A percentile compares a stretch with the other conserved stretches of the same genome.
Evolutionary conservation across 176 grass and related monocot genomes (phyloP).

Genomic region (Triticum dicoccoides): DNA sequence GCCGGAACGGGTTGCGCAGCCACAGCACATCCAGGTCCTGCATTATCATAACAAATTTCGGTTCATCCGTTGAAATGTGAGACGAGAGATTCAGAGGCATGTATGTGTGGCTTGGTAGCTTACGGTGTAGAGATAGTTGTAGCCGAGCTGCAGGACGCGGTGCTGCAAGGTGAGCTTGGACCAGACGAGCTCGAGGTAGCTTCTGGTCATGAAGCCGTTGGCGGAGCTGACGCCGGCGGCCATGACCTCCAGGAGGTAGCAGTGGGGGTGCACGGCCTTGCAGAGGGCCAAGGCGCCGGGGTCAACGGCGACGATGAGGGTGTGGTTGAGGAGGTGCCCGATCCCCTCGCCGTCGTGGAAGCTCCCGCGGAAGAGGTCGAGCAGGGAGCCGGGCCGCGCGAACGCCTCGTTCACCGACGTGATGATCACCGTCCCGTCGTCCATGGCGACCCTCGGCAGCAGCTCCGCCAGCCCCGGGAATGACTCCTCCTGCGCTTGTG

Average conservation of each 20-base stretch:
- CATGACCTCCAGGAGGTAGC: slow-evolving; percentile 40
- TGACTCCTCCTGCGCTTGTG: not conserved
- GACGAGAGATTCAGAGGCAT: too few species aligned
- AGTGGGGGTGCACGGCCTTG: slow-evolving; percentile 44
- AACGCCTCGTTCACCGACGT: slow-evolving; percentile 53
- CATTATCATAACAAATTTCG: not conserved
- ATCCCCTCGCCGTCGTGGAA: slow-evolving; percentile 29
- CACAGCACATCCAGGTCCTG: slow-evolving; percentile 53
- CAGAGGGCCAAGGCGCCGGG: slow-evolving; percentile 28
- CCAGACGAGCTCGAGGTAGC: slow-evolving; percentile 8
- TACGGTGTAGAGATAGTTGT: slow-evolving; percentile 60
- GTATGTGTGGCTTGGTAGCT: not conserved
- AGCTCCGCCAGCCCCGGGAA: slow-evolving; percentile 10
- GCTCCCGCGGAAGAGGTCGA: slow-evolving; percentile 41
- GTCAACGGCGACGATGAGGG: slow-evolving; percentile 40
- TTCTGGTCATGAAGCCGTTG: not conserved
- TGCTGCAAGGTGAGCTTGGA: slow-evolving; percentile 37
- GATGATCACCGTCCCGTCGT: slow-evolving; percentile 53
- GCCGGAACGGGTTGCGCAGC: slow-evolving; percentile 54
- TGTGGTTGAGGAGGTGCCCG: slow-evolving; percentile 29
- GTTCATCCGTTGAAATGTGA: rapidly evolving
- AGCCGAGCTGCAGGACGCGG: slow-evolving; percentile 57
- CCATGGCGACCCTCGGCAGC: slow-evolving; percentile 23
- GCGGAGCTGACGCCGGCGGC: not conserved
- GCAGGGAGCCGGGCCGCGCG: slow-evolving; percentile 15